These are phyloP conservation scores for Capronia epimyces DNA, from an alignment of 2,329 filamentous ascomycete genomes.

Conservation along the genomic window DNA sequence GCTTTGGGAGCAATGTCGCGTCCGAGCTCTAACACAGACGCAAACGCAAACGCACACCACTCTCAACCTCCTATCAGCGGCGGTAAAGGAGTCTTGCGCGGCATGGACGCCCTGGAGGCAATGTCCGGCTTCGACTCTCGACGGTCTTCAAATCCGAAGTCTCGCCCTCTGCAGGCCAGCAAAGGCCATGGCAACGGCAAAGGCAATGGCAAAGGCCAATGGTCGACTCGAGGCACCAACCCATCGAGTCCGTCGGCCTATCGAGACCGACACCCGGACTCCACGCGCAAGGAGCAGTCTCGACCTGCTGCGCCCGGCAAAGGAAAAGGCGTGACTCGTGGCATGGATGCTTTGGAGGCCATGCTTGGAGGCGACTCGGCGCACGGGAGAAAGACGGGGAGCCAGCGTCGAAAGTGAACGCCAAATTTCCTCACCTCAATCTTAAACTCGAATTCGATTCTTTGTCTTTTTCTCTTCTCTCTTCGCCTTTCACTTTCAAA, in stretches of 20 bases:
- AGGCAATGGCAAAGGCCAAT: not conserved
- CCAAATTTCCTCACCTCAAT: too few relatives aligned
- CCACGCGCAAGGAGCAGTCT: not conserved
- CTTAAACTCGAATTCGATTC: too few relatives aligned
- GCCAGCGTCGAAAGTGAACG: not conserved
- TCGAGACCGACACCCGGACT: not conserved
- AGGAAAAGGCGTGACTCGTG: constrained; percentile 19
- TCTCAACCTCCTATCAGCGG: not conserved
- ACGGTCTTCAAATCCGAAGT: not conserved
- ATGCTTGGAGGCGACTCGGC: constrained; percentile 6
- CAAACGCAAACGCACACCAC: not conserved
- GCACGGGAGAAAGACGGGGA: not conserved
- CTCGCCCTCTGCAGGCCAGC: not conserved
- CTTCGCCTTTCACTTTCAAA: too few relatives aligned
- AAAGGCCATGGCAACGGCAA: not conserved
- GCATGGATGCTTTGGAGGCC: constrained; percentile 18
- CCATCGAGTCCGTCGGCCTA: not conserved
- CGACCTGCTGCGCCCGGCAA: constrained; percentile 6
- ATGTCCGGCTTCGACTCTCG: constrained; percentile 6
- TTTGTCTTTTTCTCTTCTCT: too few relatives aligned
- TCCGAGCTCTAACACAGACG: not conserved
- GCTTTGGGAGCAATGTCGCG: too few relatives aligned
- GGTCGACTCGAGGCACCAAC: too few relatives aligned
- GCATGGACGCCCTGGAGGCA: constrained; percentile 21
- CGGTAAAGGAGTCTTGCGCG: constrained; percentile 18